These are phyloP conservation scores for Fomes fomentarius DNA, from an alignment of 1,284 basidiomycete species.

Conservation along the genomic window DNA sequence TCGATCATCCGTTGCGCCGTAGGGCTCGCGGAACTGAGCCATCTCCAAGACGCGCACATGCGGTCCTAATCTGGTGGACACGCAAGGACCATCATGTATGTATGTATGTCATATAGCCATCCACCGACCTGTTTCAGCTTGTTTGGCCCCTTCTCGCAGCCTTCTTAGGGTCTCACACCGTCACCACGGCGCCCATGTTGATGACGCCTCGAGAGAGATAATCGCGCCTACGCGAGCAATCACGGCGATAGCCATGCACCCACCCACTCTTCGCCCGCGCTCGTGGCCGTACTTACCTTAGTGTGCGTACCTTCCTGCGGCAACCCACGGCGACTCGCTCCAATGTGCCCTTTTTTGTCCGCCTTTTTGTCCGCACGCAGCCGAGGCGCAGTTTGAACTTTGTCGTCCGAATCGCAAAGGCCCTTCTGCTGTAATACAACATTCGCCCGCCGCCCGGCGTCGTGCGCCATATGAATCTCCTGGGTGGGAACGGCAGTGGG, in stretches of 20 bases:
- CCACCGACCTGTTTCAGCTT: not conserved
- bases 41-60: slow-evolving; percentile 2
- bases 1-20: slow-evolving; percentile 7
- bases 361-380: not conserved
- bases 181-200: not conserved
- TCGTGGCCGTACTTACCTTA: not conserved
- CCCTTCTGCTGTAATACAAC: not conserved
- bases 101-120: not conserved
- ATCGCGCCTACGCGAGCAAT: slow-evolving; percentile 1
- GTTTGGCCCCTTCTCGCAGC: not conserved
- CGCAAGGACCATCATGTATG: slow-evolving; percentile 7
- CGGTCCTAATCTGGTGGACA: slow-evolving; percentile 3
- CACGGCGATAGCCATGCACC: not conserved
- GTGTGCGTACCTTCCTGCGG: not conserved
- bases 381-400: slow-evolving; percentile 13
- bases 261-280: not conserved
- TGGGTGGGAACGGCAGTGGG: slow-evolving; percentile 13
- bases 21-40: slow-evolving; percentile 12
- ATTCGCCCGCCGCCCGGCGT: not conserved
- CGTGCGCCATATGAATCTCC: not conserved
- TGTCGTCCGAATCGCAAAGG: not conserved
- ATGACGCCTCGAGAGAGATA: not conserved
- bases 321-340: slow-evolving; percentile 3
- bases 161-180: not conserved
- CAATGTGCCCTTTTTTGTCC: slow-evolving; percentile 13